Conservation (phyloP, 2,329 filamentous ascomycete species). For the Aquanectria penicillioides region DNA sequence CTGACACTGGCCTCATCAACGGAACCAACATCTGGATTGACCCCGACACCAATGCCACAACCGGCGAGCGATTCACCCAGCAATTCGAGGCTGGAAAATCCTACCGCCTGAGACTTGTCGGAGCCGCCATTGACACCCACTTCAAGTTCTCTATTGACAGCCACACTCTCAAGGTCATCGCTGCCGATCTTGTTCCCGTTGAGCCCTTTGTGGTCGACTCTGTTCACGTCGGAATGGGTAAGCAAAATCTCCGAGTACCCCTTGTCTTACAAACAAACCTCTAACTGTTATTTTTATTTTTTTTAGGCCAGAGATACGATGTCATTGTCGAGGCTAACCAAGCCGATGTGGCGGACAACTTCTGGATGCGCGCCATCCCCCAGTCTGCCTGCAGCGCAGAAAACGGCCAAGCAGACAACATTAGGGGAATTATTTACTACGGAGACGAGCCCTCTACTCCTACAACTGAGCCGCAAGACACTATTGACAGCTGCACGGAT, state of each 20-base stretch:
- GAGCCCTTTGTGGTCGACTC: slow-evolving; percentile 60
- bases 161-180: slow-evolving; percentile 67
- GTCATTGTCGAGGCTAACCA: slow-evolving; percentile 55
- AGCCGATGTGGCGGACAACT: slow-evolving; percentile 46
- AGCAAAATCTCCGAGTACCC: neutral
- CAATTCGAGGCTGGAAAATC: slow-evolving; percentile 53
- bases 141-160: slow-evolving; percentile 64
- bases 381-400: slow-evolving; percentile 51
- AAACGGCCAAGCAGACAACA: slow-evolving; percentile 53
- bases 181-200: slow-evolving; percentile 67
- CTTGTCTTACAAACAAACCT: too few relatives aligned
- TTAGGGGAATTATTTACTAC: slow-evolving; percentile 61
- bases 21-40: slow-evolving; percentile 52
- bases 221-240: slow-evolving; percentile 31
- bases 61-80: slow-evolving; percentile 49
- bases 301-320: slow-evolving; percentile 59
- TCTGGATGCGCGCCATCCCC: slow-evolving; percentile 60
- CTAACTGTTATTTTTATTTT: slow-evolving; percentile 42
- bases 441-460: slow-evolving; percentile 35
- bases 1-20: slow-evolving; percentile 59
- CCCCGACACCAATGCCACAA: slow-evolving; percentile 34
- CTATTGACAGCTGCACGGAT: slow-evolving; percentile 46
- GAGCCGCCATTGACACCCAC: slow-evolving; percentile 55
- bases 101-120: slow-evolving; percentile 60
- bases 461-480: slow-evolving; percentile 16